These are phyloP conservation scores for Danielia oregonensis DNA, from an alignment of 805 yeast genomes.

Conservation along the genomic window DNA sequence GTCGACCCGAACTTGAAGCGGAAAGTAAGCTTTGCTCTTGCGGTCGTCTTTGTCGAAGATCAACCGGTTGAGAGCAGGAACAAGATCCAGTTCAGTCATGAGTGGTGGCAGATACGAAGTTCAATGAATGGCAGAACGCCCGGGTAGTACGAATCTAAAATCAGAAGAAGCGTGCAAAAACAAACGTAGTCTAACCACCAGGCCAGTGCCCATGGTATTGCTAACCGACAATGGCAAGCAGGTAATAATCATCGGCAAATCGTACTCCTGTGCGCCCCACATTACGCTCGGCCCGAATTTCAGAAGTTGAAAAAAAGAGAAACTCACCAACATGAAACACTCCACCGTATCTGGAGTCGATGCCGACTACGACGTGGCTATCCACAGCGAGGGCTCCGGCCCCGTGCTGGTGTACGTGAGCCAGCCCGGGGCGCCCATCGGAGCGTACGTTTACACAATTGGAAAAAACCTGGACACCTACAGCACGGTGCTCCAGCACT, in stretches of 20 bases:
- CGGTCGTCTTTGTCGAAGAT: neutral
- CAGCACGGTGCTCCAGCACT: conserved; percentile 42
- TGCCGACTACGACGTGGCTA: conserved; percentile 11
- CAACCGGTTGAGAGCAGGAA: neutral
- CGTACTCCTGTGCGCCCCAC: too few relatives aligned
- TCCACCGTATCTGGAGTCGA: conserved; percentile 10
- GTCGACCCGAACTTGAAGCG: neutral
- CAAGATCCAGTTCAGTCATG: neutral
- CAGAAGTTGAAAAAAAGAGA: too few relatives aligned
- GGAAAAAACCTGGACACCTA: conserved; percentile 23
- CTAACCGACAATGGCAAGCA: too few relatives aligned
- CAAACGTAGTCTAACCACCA: too few relatives aligned
- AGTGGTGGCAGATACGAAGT: neutral
- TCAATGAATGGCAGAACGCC: too few relatives aligned
- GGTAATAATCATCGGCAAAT: too few relatives aligned
- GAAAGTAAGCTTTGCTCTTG: neutral
- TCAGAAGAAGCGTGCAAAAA: too few relatives aligned
- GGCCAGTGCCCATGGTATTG: too few relatives aligned
- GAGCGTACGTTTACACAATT: conserved; percentile 43
- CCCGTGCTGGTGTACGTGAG: conserved; percentile 31
- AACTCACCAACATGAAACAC: too few relatives aligned
- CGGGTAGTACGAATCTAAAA: too few relatives aligned
- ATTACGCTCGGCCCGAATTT: too few relatives aligned
- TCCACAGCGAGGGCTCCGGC: conserved; percentile 8
- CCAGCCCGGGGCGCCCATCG: conserved; percentile 27